phyloP scores from a whole-genome alignment of 306 rosid species.

The Carpinus viminea region DNA sequence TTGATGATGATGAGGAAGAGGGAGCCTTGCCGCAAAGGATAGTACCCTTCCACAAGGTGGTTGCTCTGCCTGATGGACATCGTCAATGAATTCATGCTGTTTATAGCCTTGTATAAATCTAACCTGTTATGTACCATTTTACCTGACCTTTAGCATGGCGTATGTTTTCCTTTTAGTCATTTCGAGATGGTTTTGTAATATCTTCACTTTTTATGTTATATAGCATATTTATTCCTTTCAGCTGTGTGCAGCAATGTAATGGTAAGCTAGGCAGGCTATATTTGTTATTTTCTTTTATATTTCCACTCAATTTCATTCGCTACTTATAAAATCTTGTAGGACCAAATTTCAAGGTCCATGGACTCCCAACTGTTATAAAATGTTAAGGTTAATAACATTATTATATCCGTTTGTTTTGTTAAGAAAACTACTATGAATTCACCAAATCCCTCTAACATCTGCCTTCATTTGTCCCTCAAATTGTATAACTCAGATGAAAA shows the following conservation, averaged over 20 bases:
- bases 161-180: background rate
- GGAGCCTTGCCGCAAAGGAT: constrained; percentile 91
- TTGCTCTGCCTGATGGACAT: constrained; percentile 89
- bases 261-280: background rate
- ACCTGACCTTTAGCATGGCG: constrained; percentile 27
- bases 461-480: too few species aligned
- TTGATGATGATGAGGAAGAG: constrained; percentile 98
- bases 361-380: background rate
- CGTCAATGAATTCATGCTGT: constrained; percentile 61
- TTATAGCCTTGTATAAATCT: constrained; percentile 43
- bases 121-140: constrained; percentile 1
- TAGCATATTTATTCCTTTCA: background rate
- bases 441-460: too few species aligned
- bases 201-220: background rate
- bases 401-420: too few species aligned
- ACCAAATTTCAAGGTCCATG: background rate
- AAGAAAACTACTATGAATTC: too few species aligned
- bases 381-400: background rate
- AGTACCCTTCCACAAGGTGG: constrained; percentile 91
- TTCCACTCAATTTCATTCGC: background rate
- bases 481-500: too few species aligned
- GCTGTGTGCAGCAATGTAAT: background rate
- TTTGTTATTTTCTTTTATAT: too few species aligned
- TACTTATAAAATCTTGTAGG: background rate
- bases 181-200: background rate